phyloP scores from a whole-genome alignment of 495 filamentous ascomycete species.

The Aspergillus carlsbadensis region DNA sequence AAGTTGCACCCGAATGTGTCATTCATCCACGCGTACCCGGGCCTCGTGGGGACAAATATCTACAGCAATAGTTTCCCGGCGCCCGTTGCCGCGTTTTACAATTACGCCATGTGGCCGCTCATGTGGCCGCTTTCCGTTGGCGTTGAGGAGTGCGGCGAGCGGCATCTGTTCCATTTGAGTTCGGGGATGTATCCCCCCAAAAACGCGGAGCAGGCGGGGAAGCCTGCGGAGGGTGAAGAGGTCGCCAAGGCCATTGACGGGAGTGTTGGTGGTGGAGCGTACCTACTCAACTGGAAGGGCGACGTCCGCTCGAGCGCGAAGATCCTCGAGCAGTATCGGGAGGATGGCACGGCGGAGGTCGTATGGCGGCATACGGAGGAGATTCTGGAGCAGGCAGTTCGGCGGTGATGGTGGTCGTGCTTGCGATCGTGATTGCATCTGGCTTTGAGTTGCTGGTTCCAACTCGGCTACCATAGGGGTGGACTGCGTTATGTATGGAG shows the following conservation, averaged over 20 bases:
- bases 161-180: slow-evolving; percentile 9
- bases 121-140: slow-evolving; percentile 1
- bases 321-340: not conserved
- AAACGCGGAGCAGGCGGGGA: not conserved
- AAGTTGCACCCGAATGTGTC: slow-evolving; percentile 23
- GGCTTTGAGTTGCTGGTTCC: no score
- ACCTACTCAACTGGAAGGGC: slow-evolving; percentile 12
- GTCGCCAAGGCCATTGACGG: not conserved
- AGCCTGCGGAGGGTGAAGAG: not conserved
- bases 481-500: no score
- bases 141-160: slow-evolving; percentile 12
- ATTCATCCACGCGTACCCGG: slow-evolving; percentile 41
- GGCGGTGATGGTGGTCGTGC: no score
- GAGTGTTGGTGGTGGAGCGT: slow-evolving; percentile 6
- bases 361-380: no score
- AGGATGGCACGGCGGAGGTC: no score
- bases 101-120: slow-evolving; percentile 4
- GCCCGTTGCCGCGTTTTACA: slow-evolving; percentile 2
- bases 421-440: no score
- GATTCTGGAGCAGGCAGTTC: no score
- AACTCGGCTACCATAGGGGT: no score
- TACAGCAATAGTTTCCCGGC: slow-evolving; percentile 7
- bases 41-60: slow-evolving; percentile 33
- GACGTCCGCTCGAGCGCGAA: not conserved
- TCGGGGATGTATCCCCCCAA: not conserved